Evolutionary conservation across 73 alveolate species (phyloP).

Genomic region (Paramecium tetraurelia): DNA sequence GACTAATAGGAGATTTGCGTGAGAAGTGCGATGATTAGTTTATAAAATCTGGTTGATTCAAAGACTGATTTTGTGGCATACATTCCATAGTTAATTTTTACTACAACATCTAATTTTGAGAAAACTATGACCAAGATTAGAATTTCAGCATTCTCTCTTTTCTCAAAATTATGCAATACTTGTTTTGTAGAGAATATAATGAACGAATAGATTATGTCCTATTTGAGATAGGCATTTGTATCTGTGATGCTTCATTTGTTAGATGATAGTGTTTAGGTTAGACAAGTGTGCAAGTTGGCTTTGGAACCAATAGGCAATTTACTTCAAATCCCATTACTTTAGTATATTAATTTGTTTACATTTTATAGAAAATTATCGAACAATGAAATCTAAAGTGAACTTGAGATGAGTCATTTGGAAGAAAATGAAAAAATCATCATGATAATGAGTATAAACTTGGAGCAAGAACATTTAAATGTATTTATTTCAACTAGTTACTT

Average conservation of each 20-base stretch:
- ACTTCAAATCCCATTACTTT: background rate
- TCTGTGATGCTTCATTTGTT: constrained; percentile 28
- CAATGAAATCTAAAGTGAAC: background rate
- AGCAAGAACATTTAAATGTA: constrained; percentile 2
- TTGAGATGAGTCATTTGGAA: background rate
- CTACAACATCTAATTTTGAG: constrained; percentile 31
- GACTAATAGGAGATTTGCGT: constrained; percentile 11
- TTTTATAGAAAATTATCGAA: background rate
- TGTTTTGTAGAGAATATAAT: background rate
- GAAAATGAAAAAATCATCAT: constrained; percentile 27
- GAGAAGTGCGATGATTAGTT: constrained; percentile 27
- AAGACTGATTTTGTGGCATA: background rate
- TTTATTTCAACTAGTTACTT: background rate
- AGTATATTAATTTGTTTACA: background rate
- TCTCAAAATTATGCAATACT: constrained; percentile 6
- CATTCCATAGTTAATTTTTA: background rate
- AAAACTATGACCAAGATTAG: background rate
- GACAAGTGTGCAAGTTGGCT: constrained; percentile 18
- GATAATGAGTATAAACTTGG: background rate
- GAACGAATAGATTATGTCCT: background rate
- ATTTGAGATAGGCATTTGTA: constrained; percentile 30
- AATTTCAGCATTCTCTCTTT: constrained; percentile 38
- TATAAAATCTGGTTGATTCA: background rate
- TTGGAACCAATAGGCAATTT: background rate
- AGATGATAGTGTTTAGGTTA: constrained; percentile 42